Evolutionary conservation across 352 stramenopile species (phyloP), one percentile per base, ranked within the genome.

Genomic region (Pythium brachiatum): DNA sequence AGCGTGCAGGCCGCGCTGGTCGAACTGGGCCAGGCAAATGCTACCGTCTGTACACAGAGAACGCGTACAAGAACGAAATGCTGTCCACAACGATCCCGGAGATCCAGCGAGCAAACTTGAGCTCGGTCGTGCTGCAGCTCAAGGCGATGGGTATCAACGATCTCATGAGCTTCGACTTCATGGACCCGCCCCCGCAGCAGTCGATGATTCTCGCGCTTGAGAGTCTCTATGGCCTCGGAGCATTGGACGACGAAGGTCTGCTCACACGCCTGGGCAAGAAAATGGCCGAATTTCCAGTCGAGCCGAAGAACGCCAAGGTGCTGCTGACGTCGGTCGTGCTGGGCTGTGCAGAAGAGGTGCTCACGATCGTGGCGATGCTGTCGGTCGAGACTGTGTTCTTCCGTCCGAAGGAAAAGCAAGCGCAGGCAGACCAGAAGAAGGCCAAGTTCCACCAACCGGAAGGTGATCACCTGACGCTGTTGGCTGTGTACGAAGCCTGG

Each of bases 71-170:
- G 66, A 95, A 99, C 60, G 88, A 96, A 54, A 99, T 99, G 97
- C 73, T 99, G 18, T 76, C 96, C 6, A 98, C 94, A 1, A 99
- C 96, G 21, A 94, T 99, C 36, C 98, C 98, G 5, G 98, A 99
- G 74, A 99, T 99, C 68, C 97, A 99, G 74, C 86, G 98, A 29
- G 98, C 96, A 0, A 99, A 99, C 74, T 78, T 99, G 5, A 97
- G 94, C 7, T 98, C 98, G 39, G 95, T 99, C 32, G 97, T 99
- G 36, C 78, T 99, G 50, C 96, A 99, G 73, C 76, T 99, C 7
- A 99, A 99, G 76, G 97, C 97, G 1, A 99, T 99, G 97, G 97
- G 97, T 38, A 99, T 99, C 68, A 99, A 99, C 65, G 97, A 99
- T 71, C 76, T 99, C 16, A 81, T 99, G 54, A 81, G 83, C 23